Conservation (phyloP, 345 rosid species). For the Sonneratia alba region DNA sequence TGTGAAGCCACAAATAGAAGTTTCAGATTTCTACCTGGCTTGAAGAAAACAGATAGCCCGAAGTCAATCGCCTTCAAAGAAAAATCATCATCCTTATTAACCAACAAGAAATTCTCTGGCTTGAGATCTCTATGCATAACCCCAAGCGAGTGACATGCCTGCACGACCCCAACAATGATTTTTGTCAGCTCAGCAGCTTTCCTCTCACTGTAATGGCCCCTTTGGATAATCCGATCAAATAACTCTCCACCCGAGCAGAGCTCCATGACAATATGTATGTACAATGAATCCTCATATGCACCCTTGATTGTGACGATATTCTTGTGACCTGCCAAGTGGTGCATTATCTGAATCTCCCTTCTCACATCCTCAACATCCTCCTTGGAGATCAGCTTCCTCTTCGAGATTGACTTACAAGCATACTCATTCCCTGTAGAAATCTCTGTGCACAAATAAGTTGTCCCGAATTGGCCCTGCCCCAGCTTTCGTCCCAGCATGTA, state of each 20-base stretch:
- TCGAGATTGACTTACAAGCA: slow-evolving; percentile 96
- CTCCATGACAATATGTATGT: slow-evolving; percentile 95
- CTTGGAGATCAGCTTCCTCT: slow-evolving; percentile 82
- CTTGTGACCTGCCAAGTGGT: slow-evolving; percentile 93
- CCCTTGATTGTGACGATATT: slow-evolving; percentile 92
- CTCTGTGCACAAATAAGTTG: slow-evolving; percentile 79
- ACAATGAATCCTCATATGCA: slow-evolving; percentile 78
- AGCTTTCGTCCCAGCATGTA: slow-evolving; percentile 74
- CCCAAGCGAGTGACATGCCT: slow-evolving; percentile 92
- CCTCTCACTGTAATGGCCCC: slow-evolving; percentile 96
- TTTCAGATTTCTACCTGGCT: too few species aligned
- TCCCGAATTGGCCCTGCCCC: slow-evolving; percentile 97
- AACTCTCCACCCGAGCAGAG: slow-evolving; percentile 94
- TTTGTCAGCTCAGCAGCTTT: slow-evolving; percentile 89
- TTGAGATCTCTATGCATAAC: slow-evolving; percentile 98
- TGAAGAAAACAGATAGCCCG: too few species aligned
- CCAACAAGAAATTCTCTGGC: slow-evolving; percentile 96
- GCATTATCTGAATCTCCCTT: slow-evolving; percentile 99
- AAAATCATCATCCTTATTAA: slow-evolving; percentile 23
- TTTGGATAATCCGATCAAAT: slow-evolving; percentile 89
- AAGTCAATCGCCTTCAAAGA: too few species aligned
- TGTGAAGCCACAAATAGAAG: too few species aligned
- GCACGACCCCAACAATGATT: slow-evolving; percentile 92
- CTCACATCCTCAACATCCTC: slow-evolving; percentile 96
- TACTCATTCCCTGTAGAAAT: slow-evolving; percentile 53